Percentiles rank a stretch among this genome's conserved stretches.
These are phyloP conservation scores for Ustilago cynodontis DNA, from an alignment of 1,284 basidiomycete genomes.

Conservation along the genomic window DNA sequence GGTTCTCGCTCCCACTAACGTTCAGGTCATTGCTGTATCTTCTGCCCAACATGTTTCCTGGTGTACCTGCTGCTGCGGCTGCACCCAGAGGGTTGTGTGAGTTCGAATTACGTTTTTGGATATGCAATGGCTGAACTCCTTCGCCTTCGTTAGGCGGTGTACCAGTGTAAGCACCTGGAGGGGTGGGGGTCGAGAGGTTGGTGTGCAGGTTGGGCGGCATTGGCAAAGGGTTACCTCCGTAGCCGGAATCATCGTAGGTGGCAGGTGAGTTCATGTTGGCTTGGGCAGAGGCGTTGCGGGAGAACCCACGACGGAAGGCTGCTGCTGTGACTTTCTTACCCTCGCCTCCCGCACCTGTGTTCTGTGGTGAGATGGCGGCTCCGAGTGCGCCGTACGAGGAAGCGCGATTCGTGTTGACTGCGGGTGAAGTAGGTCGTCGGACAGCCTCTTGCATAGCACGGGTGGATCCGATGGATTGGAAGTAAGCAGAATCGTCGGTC, in stretches of 20 bases:
- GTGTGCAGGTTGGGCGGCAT: constrained; percentile 23
- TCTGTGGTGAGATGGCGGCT: constrained; percentile 4
- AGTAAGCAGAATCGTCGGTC: constrained; percentile 53
- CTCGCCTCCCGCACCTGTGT: constrained; percentile 15
- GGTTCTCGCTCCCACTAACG: constrained; percentile 25
- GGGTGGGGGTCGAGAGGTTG: constrained; percentile 16
- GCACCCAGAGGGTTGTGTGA: constrained; percentile 25
- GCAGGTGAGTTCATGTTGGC: constrained; percentile 20
- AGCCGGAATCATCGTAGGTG: neutral
- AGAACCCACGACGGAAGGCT: constrained; percentile 62
- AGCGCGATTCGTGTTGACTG: constrained; percentile 4
- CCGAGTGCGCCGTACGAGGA: constrained; percentile 42
- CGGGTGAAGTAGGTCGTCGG: constrained; percentile 50
- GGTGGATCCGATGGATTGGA: constrained; percentile 58
- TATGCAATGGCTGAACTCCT: constrained; percentile 48
- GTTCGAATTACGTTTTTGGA: constrained; percentile 45
- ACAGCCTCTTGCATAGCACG: constrained; percentile 60
- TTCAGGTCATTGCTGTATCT: constrained; percentile 31
- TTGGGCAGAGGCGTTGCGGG: constrained; percentile 47
- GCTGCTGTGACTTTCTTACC: constrained; percentile 66
- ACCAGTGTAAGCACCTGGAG: constrained; percentile 26
- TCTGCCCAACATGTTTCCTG: constrained; percentile 27
- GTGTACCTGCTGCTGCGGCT: constrained; percentile 36
- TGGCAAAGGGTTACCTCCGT: constrained; percentile 23
- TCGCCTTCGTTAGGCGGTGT: constrained; percentile 23